Percentiles rank a stretch among this genome's conserved stretches.
Evolutionary conservation across 495 filamentous ascomycete species (phyloP).

Genomic region (Aspergillus bertholletiae): DNA sequence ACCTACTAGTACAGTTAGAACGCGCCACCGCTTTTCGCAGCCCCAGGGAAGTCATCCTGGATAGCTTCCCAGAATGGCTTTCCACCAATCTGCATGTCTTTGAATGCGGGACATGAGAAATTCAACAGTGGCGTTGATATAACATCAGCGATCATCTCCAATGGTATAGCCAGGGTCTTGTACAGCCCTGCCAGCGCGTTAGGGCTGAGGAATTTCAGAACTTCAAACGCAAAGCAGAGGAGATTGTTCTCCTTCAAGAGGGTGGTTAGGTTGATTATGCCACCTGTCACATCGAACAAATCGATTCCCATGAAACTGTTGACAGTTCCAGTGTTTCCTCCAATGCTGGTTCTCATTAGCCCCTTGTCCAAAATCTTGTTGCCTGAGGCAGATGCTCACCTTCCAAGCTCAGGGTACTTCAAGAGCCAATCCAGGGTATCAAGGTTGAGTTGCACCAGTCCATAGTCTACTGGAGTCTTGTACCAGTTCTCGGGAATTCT

Average conservation of each 20-base stretch:
- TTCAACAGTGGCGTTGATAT: conserved; percentile 25
- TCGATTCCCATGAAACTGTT: conserved; percentile 56
- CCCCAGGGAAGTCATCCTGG: conserved; percentile 32
- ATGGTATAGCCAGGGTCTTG: conserved; percentile 28
- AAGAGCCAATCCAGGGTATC: conserved; percentile 38
- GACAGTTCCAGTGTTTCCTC: conserved; percentile 54
- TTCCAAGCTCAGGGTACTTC: conserved; percentile 35
- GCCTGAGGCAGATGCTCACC: conserved; percentile 25
- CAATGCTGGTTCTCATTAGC: conserved; percentile 32
- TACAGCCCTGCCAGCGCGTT: conserved; percentile 36
- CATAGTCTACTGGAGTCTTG: conserved; percentile 41
- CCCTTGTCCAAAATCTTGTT: not conserved
- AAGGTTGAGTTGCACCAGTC: conserved; percentile 30
- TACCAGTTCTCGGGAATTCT: conserved; percentile 61
- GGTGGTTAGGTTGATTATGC: conserved; percentile 39
- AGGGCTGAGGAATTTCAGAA: conserved; percentile 38
- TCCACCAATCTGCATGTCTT: conserved; percentile 33
- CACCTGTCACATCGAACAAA: conserved; percentile 44
- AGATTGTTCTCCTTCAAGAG: conserved; percentile 45
- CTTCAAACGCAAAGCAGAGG: conserved; percentile 44
- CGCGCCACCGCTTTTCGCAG: conserved; percentile 21
- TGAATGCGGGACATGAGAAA: conserved; percentile 33
- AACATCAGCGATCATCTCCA: conserved; percentile 26
- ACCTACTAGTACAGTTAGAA: conserved; percentile 11
- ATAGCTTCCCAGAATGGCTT: conserved; percentile 30